A percentile compares a stretch with the other conserved stretches of the same genome.
phyloP scores from a whole-genome alignment of 441 rosid genomes.

The Mallotus japonicus region DNA sequence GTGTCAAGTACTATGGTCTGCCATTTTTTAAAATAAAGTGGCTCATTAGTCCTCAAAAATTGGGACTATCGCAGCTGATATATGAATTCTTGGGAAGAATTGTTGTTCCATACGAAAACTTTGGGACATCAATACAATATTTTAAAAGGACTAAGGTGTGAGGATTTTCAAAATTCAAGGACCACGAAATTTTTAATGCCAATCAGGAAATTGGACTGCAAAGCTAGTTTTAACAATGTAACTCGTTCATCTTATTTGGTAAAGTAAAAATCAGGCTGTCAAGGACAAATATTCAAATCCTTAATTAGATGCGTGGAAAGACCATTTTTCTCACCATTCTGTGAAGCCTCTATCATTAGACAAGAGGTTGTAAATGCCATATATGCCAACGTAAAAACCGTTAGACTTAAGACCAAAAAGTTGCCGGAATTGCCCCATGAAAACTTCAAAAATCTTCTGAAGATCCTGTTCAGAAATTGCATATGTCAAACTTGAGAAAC shows the following conservation, averaged over 20 bases:
- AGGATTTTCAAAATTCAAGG: neutral
- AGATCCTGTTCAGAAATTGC: slow-evolving; percentile 65
- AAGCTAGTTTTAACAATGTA: neutral
- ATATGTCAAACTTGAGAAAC: slow-evolving; percentile 27
- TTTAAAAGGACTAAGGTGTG: neutral
- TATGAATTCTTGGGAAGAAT: neutral
- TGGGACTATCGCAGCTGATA: neutral
- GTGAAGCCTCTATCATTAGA: slow-evolving; percentile 84
- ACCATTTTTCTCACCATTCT: slow-evolving; percentile 60
- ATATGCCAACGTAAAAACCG: slow-evolving; percentile 43
- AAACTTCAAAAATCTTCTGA: slow-evolving; percentile 68
- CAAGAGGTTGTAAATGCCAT: slow-evolving; percentile 59
- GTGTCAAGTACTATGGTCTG: neutral
- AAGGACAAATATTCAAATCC: neutral
- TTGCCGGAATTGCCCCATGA: slow-evolving; percentile 90
- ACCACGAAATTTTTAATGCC: neutral
- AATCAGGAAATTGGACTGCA: neutral
- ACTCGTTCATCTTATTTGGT: neutral
- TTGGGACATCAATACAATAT: neutral
- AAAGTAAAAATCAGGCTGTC: neutral
- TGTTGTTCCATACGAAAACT: neutral
- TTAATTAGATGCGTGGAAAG: neutral
- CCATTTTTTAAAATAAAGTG: neutral
- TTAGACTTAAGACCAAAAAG: slow-evolving; percentile 79
- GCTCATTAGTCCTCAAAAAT: neutral